phyloP scores from a whole-genome alignment of 2,329 filamentous ascomycete genomes.

The Botrytis elliptica region DNA sequence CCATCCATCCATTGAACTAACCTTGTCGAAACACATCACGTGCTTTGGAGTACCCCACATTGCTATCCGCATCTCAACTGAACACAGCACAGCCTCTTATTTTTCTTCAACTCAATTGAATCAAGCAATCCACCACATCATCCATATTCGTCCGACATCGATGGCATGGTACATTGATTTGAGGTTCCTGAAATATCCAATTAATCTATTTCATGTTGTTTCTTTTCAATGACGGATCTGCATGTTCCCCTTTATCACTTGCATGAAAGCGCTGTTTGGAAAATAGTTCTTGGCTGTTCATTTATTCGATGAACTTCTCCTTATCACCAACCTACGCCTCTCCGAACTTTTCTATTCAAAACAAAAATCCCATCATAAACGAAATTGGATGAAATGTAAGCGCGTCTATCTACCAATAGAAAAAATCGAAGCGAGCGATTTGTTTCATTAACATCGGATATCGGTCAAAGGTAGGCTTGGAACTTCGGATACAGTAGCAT shows the following conservation, averaged over 20 bases:
- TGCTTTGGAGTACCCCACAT: neutral
- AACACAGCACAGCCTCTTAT: neutral
- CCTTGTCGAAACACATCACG: neutral
- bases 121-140: neutral
- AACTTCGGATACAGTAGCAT: neutral
- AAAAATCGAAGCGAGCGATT: neutral
- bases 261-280: neutral
- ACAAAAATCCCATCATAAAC: neutral
- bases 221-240: neutral
- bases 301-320: neutral
- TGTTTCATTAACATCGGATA: slow-evolving; percentile 6
- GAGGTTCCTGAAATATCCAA: neutral
- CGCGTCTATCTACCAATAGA: slow-evolving; percentile 1
- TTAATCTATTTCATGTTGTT: neutral
- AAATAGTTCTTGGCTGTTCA: neutral
- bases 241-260: neutral
- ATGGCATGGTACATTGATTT: neutral
- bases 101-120: neutral
- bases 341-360: neutral
- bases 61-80: neutral
- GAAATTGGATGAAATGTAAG: neutral
- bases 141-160: neutral
- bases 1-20: no score
- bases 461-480: neutral
- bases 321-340: neutral